phyloP scores from a whole-genome alignment of 495 filamentous ascomycete species.

The Xylaria castorea region DNA sequence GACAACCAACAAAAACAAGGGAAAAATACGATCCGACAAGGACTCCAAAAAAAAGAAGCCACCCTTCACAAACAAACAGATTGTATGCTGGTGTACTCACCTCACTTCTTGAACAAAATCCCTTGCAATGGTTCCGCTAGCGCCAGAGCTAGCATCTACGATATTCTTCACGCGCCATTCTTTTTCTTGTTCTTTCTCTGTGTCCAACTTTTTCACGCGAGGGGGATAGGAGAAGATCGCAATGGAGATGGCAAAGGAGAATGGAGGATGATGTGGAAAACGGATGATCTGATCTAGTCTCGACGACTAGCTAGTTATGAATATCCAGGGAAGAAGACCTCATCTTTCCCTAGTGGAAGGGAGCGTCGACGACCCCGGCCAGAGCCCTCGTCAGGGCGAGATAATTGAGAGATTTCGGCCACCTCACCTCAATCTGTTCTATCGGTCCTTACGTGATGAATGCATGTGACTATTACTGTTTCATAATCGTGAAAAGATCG shows the following conservation, averaged over 20 bases:
- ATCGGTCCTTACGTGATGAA: constrained; percentile 5
- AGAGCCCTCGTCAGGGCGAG: constrained; percentile 50
- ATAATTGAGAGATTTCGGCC: constrained; percentile 55
- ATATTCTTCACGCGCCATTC: constrained; percentile 10
- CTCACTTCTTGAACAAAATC: constrained; percentile 1
- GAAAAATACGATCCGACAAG: constrained; percentile 25
- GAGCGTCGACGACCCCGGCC: constrained; percentile 41
- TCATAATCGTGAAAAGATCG: neutral
- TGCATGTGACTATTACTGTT: neutral
- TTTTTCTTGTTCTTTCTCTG: constrained; percentile 19
- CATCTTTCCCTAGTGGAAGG: constrained; percentile 23
- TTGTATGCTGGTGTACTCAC: constrained; percentile 30
- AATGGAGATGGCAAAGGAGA: constrained; percentile 27
- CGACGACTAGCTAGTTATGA: constrained; percentile 35
- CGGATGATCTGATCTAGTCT: constrained; percentile 35
- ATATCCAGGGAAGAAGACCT: constrained; percentile 24
- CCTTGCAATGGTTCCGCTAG: constrained; percentile 38
- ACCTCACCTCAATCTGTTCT: constrained; percentile 43
- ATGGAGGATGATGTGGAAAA: constrained; percentile 21
- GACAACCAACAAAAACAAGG: constrained; percentile 26
- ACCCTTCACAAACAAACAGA: constrained; percentile 27
- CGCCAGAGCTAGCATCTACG: constrained; percentile 34
- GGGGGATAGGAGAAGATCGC: neutral
- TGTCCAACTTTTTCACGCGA: neutral
- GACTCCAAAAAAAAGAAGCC: constrained; percentile 22